Conservation (phyloP, 805 yeast species). For the Ogataea parapolymorpha region DNA sequence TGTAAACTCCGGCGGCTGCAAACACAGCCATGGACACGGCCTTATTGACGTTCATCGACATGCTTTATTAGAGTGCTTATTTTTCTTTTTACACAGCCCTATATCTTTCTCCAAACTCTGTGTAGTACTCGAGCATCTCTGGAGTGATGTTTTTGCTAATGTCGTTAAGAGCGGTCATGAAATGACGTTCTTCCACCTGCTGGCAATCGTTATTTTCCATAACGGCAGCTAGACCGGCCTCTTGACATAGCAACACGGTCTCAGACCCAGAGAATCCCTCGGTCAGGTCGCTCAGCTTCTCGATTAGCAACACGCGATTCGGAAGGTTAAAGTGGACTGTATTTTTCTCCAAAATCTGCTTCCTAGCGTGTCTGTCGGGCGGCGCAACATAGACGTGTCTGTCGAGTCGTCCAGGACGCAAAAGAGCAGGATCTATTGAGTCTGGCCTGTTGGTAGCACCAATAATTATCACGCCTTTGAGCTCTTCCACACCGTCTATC, state of each 20-base stretch:
- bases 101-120: slow-evolving; percentile 44
- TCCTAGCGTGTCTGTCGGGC: slow-evolving; percentile 78
- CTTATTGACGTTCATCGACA: slow-evolving; percentile 19
- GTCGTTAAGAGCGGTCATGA: slow-evolving; percentile 59
- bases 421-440: slow-evolving; percentile 84
- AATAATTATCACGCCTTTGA: slow-evolving; percentile 87
- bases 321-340: slow-evolving; percentile 60
- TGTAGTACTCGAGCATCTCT: slow-evolving; percentile 79
- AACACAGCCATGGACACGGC: slow-evolving; percentile 26
- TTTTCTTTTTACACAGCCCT: slow-evolving; percentile 19
- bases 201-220: slow-evolving; percentile 65
- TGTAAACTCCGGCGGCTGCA: slow-evolving; percentile 41
- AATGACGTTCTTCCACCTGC: slow-evolving; percentile 57
- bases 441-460: slow-evolving; percentile 98
- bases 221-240: slow-evolving; percentile 92
- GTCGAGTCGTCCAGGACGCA: slow-evolving; percentile 95
- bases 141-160: slow-evolving; percentile 77
- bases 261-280: slow-evolving; percentile 98
- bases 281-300: slow-evolving; percentile 55
- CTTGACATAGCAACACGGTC: slow-evolving; percentile 86
- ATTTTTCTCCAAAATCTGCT: slow-evolving; percentile 71
- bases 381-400: slow-evolving; percentile 91
- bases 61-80: neutral
- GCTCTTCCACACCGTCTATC: slow-evolving; percentile 94
- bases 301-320: slow-evolving; percentile 41